These are phyloP conservation scores for Aspergillus flavus DNA, from an alignment of 2,329 filamentous ascomycete species.

Conservation along the genomic window DNA sequence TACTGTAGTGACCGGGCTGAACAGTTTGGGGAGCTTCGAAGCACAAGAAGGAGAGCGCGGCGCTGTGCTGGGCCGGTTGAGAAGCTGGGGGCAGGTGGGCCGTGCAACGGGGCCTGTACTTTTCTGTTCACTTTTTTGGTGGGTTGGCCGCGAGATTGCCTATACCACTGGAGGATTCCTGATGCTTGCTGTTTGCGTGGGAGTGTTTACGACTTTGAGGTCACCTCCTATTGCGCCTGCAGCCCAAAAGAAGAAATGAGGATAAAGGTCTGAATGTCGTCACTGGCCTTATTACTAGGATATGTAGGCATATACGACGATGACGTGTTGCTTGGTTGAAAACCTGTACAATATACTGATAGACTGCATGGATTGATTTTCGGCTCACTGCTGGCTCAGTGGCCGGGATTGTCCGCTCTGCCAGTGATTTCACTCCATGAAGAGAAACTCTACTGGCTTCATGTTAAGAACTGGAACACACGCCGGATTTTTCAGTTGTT, in stretches of 20 bases:
- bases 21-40: conserved; percentile 89
- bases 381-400: conserved; percentile 7
- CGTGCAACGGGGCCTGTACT: conserved; percentile 82
- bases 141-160: conserved; percentile 85
- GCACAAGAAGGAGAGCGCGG: conserved; percentile 78
- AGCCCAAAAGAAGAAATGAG: not conserved
- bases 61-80: conserved; percentile 79
- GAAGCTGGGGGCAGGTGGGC: conserved; percentile 81
- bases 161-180: conserved; percentile 80
- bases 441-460: not conserved
- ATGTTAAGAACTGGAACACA: not conserved
- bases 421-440: not conserved
- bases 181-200: conserved; percentile 71
- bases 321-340: not conserved
- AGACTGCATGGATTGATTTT: not conserved
- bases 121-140: conserved; percentile 98
- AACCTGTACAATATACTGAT: not conserved
- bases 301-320: not conserved
- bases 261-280: not conserved
- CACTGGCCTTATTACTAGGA: not conserved
- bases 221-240: conserved; percentile 50
- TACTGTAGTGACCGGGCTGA: conserved; percentile 91
- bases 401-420: not conserved
- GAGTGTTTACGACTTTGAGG: conserved; percentile 73
- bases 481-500: not conserved